phyloP scores from a whole-genome alignment of 176 grass and related monocot species.

The Cenchrus purpureus region DNA sequence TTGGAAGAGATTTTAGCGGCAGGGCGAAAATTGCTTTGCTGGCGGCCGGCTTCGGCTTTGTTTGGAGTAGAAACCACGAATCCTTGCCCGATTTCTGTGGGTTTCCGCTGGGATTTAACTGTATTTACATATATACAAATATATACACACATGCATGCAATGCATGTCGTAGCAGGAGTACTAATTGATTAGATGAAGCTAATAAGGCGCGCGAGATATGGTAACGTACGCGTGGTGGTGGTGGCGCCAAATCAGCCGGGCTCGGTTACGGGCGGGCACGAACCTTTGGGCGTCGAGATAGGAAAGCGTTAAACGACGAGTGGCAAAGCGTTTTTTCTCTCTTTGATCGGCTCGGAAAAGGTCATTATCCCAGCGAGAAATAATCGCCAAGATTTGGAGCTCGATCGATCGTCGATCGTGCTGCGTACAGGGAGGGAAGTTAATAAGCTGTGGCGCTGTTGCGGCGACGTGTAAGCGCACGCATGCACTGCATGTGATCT shows the following conservation, averaged over 20 bases:
- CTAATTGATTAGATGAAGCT: too few relatives aligned
- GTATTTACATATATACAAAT: neutral
- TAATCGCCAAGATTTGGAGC: neutral
- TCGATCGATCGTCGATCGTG: too few relatives aligned
- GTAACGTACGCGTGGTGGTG: neutral
- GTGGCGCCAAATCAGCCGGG: slow-evolving; percentile 22
- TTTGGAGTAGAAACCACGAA: slow-evolving; percentile 2
- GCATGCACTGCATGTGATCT: neutral
- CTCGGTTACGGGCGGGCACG: slow-evolving; percentile 6
- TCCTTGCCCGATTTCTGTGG: neutral
- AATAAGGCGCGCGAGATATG: neutral
- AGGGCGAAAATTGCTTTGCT: neutral
- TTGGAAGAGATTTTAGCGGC: neutral
- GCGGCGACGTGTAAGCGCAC: neutral
- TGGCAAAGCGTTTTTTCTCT: neutral
- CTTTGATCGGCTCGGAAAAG: neutral
- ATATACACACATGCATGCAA: too few relatives aligned
- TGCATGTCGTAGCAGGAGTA: too few relatives aligned
- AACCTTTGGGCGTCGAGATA: neutral
- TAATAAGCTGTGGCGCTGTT: neutral
- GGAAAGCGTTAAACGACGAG: neutral
- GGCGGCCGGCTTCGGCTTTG: neutral
- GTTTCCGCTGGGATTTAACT: neutral
- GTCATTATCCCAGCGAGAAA: neutral
- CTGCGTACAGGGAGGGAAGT: neutral